Percentiles rank a stretch among this genome's conserved stretches.
Evolutionary conservation across 2,329 filamentous ascomycete genomes (phyloP).

Genomic region (Sordariomycetes sp.): DNA sequence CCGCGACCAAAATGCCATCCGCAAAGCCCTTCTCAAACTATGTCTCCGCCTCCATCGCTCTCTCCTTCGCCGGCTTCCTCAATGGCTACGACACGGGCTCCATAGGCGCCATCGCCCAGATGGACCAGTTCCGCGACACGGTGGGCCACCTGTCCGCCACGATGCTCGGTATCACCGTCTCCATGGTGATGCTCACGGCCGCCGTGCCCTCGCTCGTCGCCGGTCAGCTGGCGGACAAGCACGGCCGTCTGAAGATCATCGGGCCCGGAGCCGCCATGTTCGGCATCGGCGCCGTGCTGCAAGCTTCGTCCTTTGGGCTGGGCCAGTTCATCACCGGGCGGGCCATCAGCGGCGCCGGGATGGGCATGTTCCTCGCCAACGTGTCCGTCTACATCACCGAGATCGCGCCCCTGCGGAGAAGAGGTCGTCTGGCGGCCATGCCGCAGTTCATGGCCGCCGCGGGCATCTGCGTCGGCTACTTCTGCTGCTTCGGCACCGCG

Average conservation of each 20-base stretch:
- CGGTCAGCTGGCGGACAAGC: conserved; percentile 39
- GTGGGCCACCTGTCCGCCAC: too few relatives aligned
- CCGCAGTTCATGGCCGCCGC: conserved; percentile 42
- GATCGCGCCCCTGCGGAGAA: conserved; percentile 40
- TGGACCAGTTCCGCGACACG: too few relatives aligned
- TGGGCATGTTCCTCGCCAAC: conserved; percentile 50
- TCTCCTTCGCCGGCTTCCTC: conserved; percentile 22
- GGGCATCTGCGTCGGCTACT: conserved; percentile 46
- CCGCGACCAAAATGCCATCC: conserved; percentile 1
- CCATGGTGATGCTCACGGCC: conserved; percentile 48
- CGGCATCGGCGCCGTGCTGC: conserved; percentile 39
- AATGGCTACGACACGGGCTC: conserved; percentile 17
- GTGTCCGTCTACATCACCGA: conserved; percentile 51
- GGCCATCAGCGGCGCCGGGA: conserved; percentile 45
- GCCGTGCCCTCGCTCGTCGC: conserved; percentile 48
- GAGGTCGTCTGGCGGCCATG: conserved; percentile 40
- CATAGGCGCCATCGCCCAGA: not conserved
- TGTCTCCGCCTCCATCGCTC: conserved; percentile 17
- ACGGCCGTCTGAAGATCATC: conserved; percentile 31
- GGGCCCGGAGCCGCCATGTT: conserved; percentile 38
- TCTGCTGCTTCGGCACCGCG: conserved; percentile 48
- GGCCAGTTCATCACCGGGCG: conserved; percentile 46
- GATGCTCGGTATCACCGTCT: conserved; percentile 51
- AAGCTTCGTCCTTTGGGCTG: conserved; percentile 36
- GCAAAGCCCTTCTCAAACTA: conserved; percentile 16